A percentile compares a stretch with the other conserved stretches of the same genome.
Conservation (phyloP, 805 yeast species). For the Allodekkera sacchari region DNA sequence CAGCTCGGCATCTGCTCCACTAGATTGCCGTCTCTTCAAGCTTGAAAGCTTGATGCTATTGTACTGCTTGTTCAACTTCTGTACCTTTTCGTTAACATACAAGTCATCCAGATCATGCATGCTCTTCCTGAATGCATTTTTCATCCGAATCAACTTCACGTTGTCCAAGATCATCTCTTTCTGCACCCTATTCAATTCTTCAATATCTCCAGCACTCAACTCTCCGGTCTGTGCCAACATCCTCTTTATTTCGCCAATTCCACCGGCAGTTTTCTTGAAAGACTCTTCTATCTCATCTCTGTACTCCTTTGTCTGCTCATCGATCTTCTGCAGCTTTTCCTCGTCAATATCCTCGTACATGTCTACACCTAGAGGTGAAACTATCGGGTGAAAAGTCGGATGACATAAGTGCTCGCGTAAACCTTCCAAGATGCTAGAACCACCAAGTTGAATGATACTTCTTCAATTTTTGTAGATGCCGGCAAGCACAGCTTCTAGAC, state of each 20-base stretch:
- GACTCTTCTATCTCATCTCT: constrained; percentile 11
- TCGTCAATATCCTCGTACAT: not conserved
- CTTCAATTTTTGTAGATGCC: too few species aligned
- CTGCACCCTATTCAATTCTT: constrained; percentile 10
- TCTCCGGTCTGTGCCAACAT: constrained; percentile 2
- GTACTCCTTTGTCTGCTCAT: not conserved
- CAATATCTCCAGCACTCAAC: constrained; percentile 3
- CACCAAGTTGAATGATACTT: too few species aligned
- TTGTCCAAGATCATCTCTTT: constrained; percentile 14
- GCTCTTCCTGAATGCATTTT: constrained; percentile 14
- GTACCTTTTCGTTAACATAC: constrained; percentile 7
- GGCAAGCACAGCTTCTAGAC: too few species aligned
- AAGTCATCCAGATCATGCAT: constrained; percentile 9
- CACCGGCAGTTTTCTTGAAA: constrained; percentile 7
- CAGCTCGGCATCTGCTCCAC: constrained; percentile 8
- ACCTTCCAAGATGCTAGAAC: too few species aligned
- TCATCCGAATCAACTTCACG: constrained; percentile 10
- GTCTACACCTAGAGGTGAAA: too few species aligned
- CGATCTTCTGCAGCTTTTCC: not conserved
- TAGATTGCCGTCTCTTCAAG: constrained; percentile 6
- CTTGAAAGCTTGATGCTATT: constrained; percentile 11
- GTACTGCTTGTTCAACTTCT: constrained; percentile 11
- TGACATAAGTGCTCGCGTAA: too few species aligned
- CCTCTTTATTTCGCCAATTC: constrained; percentile 7
- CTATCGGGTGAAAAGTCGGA: too few species aligned